phyloP scores from a whole-genome alignment of 75 land plant species.

The Cunninghamia lanceolata region DNA sequence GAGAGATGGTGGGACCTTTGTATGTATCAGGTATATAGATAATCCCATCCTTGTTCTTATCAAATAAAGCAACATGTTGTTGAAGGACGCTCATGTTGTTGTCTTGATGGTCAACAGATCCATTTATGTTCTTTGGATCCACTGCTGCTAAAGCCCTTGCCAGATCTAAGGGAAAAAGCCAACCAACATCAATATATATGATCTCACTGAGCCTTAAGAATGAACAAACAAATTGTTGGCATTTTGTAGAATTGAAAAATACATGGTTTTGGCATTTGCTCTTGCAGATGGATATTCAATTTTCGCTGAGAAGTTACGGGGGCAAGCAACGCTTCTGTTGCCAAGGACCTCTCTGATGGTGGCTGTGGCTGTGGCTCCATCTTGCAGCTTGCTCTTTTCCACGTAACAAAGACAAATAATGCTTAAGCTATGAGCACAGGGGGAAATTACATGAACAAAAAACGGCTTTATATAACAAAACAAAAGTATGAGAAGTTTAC shows the following conservation, averaged over 20 bases:
- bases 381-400: not conserved
- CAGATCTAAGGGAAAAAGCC: conserved; percentile 1
- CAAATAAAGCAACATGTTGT: conserved; percentile 65
- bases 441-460: too few relatives aligned
- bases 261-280: conserved; percentile 2
- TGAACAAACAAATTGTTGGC: not conserved
- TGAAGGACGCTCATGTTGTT: conserved; percentile 25
- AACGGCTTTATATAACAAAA: too few relatives aligned
- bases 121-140: conserved; percentile 36
- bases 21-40: conserved; percentile 71
- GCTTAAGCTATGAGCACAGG: too few relatives aligned
- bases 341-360: not conserved
- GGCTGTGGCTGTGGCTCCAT: too few relatives aligned
- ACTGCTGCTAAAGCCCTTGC: conserved; percentile 43
- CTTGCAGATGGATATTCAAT: not conserved
- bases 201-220: not conserved
- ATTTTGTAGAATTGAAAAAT: not conserved
- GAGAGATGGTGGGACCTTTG: conserved; percentile 24
- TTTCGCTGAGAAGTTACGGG: not conserved
- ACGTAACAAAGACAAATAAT: too few relatives aligned
- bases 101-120: conserved; percentile 27
- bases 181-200: not conserved
- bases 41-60: conserved; percentile 52
- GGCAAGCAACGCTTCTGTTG: not conserved
- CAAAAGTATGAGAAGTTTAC: too few relatives aligned